These are phyloP conservation scores for Talaromyces funiculosus DNA, from an alignment of 2,329 filamentous ascomycete species.

Conservation along the genomic window DNA sequence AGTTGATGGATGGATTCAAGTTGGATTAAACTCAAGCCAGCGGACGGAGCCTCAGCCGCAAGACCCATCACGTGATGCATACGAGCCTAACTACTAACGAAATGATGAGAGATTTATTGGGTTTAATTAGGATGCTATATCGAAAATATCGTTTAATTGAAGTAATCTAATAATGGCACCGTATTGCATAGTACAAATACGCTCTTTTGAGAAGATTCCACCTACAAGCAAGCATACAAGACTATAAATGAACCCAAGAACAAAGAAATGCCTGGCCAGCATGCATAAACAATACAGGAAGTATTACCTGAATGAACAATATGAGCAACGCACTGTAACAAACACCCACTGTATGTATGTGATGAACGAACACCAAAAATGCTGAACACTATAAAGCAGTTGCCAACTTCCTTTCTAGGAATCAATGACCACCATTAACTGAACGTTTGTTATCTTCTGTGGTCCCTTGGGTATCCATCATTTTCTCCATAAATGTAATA, in stretches of 20 bases:
- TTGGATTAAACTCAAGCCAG: not conserved
- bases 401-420: not conserved
- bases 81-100: not conserved
- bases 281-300: slow-evolving; percentile 5
- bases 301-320: not conserved
- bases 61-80: not conserved
- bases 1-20: not conserved
- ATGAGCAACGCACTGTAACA: not conserved
- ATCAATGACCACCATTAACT: slow-evolving; percentile 11
- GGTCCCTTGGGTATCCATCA: slow-evolving; percentile 49
- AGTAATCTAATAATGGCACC: no score
- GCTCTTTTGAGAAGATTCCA: not conserved
- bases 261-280: slow-evolving; percentile 8
- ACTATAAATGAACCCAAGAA: slow-evolving; percentile 1
- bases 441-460: slow-evolving; percentile 19
- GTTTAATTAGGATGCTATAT: not conserved
- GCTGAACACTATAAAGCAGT: slow-evolving; percentile 4
- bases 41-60: not conserved
- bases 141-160: not conserved
- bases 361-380: slow-evolving; percentile 3
- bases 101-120: not conserved
- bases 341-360: slow-evolving; percentile 6
- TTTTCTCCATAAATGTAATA: slow-evolving; percentile 90
- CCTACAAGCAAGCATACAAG: not conserved
- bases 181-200: not conserved